phyloP scores from a whole-genome alignment of 805 yeast species.

The Myxozyma mucilagina region DNA sequence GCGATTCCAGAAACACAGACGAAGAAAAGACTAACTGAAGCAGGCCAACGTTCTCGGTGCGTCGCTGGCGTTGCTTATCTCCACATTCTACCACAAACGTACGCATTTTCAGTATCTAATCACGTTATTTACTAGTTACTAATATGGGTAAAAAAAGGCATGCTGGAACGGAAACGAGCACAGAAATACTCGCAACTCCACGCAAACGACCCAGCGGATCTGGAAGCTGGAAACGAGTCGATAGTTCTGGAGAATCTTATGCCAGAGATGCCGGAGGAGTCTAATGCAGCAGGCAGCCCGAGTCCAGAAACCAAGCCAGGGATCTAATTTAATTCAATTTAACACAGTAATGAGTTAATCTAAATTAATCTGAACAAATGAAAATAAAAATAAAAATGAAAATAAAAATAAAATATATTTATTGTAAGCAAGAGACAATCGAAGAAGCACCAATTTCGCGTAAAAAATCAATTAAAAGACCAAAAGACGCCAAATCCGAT shows the following conservation, averaged over 20 bases:
- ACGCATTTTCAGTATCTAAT: slow-evolving; percentile 11
- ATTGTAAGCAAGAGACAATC: background rate
- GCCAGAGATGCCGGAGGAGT: background rate
- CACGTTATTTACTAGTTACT: background rate
- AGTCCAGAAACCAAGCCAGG: background rate
- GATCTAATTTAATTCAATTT: background rate
- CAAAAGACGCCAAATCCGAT: too few relatives aligned
- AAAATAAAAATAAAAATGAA: too few relatives aligned
- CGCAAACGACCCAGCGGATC: background rate
- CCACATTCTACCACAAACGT: slow-evolving; percentile 43
- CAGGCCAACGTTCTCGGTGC: slow-evolving; percentile 43
- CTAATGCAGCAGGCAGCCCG: background rate
- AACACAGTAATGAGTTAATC: too few relatives aligned
- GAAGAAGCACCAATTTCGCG: background rate
- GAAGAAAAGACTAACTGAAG: background rate
- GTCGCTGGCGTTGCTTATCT: slow-evolving; percentile 37
- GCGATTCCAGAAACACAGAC: too few relatives aligned
- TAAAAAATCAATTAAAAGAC: too few relatives aligned
- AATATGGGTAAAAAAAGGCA: slow-evolving; percentile 20
- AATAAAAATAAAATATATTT: too few relatives aligned
- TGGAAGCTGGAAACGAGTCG: slow-evolving; percentile 1
- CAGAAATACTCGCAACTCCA: slow-evolving; percentile 25
- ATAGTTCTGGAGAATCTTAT: slow-evolving; percentile 2
- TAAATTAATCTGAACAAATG: too few relatives aligned
- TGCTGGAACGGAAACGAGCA: slow-evolving; percentile 35